These are phyloP conservation scores for Pseudogymnoascus sp. DNA, from an alignment of 2,329 filamentous ascomycete genomes.

Conservation along the genomic window DNA sequence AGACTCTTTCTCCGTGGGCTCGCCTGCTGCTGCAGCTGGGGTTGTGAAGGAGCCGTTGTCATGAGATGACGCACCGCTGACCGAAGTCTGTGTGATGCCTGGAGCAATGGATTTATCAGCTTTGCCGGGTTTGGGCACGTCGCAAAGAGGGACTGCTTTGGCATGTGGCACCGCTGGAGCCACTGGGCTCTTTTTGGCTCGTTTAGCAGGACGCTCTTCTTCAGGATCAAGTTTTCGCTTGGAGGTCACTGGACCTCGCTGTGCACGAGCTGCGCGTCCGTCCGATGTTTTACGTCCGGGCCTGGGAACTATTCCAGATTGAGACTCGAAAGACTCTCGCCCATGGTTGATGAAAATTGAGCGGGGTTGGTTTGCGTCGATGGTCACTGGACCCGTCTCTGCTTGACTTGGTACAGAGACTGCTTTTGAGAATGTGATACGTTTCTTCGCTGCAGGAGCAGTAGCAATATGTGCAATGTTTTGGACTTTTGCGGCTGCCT, in stretches of 20 bases:
- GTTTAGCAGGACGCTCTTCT: neutral
- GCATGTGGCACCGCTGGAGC: neutral
- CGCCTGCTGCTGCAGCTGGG: neutral
- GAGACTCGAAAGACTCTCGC: neutral
- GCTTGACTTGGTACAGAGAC: neutral
- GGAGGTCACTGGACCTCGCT: neutral
- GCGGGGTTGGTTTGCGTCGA: neutral
- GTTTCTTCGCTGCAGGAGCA: neutral
- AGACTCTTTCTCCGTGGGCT: neutral
- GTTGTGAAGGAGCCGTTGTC: neutral
- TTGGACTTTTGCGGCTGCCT: neutral
- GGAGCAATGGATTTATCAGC: constrained; percentile 1
- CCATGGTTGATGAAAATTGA: neutral
- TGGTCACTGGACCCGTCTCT: neutral
- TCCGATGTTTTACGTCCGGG: too few relatives aligned
- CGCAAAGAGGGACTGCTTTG: neutral
- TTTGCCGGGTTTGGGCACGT: neutral
- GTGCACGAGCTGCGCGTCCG: neutral
- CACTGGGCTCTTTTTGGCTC: neutral
- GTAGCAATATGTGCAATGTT: neutral
- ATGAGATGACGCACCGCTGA: constrained; percentile 1
- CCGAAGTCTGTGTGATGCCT: constrained; percentile 2
- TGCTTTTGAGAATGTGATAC: neutral
- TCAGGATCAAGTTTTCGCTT: neutral
- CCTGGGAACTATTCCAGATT: neutral